Conservation (phyloP, 225 moss, liverwort and hornwort species). For the Bryum argenteum region DNA sequence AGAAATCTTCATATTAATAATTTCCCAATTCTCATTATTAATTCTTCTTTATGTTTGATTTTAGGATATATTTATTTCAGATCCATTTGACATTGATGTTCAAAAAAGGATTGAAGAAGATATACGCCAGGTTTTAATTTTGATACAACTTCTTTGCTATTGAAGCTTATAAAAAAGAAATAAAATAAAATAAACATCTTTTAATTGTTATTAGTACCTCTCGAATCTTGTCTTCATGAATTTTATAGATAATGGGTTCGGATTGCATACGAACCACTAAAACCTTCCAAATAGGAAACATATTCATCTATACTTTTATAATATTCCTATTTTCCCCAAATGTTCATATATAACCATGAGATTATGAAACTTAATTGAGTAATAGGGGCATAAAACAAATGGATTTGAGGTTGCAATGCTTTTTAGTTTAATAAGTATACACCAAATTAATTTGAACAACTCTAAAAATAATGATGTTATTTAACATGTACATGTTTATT, state of each 20-base stretch:
- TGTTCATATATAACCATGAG: too few species aligned
- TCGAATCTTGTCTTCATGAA: too few species aligned
- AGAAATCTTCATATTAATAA: background rate
- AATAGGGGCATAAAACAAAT: too few species aligned
- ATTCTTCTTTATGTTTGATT: background rate
- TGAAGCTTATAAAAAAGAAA: too few species aligned
- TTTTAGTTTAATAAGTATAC: background rate
- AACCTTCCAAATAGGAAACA: too few species aligned
- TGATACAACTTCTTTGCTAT: background rate
- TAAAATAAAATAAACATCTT: too few species aligned
- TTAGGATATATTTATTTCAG: constrained; percentile 18
- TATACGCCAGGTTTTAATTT: constrained; percentile 22
- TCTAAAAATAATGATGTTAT: background rate
- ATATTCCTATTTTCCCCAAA: too few species aligned
- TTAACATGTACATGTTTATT: background rate
- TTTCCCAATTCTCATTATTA: background rate
- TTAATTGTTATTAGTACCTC: too few species aligned
- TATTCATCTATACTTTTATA: too few species aligned
- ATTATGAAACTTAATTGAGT: too few species aligned
- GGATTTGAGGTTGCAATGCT: background rate
- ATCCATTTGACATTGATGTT: constrained; percentile 26
- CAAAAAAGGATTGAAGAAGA: constrained; percentile 31
- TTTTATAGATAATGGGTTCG: too few species aligned
- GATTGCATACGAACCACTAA: too few species aligned
- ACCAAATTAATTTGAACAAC: background rate